A percentile compares a stretch with the other conserved stretches of the same genome.
Conservation (phyloP, 176 grass and related monocot species). For the Musa beccarii region DNA sequence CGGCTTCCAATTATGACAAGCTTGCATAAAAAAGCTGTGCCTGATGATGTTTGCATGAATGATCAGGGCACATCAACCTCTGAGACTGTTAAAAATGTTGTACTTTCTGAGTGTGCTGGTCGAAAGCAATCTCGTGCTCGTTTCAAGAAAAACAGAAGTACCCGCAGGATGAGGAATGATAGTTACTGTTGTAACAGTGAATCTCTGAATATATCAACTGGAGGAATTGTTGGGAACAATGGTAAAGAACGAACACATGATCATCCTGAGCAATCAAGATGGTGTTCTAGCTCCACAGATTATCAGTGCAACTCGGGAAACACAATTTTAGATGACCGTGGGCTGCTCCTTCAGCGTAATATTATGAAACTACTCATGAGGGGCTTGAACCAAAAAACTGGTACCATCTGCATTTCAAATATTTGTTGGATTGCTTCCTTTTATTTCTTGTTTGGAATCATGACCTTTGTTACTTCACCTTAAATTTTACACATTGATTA, state of each 20-base stretch:
- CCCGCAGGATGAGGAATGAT: background rate
- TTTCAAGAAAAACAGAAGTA: background rate
- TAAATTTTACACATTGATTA: background rate
- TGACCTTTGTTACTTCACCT: background rate
- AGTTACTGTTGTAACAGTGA: background rate
- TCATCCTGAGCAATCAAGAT: background rate
- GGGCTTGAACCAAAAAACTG: slow-evolving; percentile 45
- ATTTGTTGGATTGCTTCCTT: background rate
- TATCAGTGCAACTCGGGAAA: slow-evolving; percentile 10
- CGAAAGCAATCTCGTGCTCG: slow-evolving; percentile 16
- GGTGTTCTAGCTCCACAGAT: background rate
- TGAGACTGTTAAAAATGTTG: slow-evolving; percentile 15
- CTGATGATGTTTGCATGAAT: slow-evolving; percentile 14
- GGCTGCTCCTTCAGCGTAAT: slow-evolving; percentile 3
- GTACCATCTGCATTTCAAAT: slow-evolving; percentile 23
- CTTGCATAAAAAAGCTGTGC: slow-evolving; percentile 1
- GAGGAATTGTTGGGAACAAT: background rate
- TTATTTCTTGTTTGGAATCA: slow-evolving; percentile 1
- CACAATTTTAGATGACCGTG: slow-evolving; percentile 21
- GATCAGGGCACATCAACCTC: slow-evolving; percentile 54
- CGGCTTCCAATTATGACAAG: slow-evolving; percentile 7
- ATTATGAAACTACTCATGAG: slow-evolving; percentile 47
- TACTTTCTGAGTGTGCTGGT: slow-evolving; percentile 24
- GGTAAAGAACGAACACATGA: too few relatives aligned
- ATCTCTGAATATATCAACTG: background rate